phyloP scores from a whole-genome alignment of 208 protist species.

The Wallacemonas collosoma region DNA sequence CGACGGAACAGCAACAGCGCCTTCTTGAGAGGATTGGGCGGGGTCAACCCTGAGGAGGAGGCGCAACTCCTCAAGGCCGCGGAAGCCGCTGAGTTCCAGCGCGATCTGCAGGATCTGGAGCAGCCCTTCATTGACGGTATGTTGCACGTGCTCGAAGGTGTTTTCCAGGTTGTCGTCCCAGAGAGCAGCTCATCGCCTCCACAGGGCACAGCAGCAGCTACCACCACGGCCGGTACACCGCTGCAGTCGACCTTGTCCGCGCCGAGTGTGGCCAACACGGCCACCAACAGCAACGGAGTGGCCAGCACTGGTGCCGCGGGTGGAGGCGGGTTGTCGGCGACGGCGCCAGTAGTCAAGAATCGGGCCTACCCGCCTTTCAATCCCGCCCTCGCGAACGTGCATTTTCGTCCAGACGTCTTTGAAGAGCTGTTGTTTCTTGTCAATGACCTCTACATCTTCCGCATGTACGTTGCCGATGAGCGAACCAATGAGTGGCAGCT shows the following conservation, averaged over 20 bases:
- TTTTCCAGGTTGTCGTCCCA: conserved; percentile 16
- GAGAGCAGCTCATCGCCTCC: background rate
- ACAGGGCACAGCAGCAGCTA: background rate
- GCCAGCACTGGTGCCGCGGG: background rate
- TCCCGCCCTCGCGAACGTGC: conserved; percentile 25
- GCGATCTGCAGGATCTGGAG: conserved; percentile 20
- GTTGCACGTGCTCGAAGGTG: conserved; percentile 21
- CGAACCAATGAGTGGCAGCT: conserved; percentile 42
- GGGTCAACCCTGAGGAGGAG: background rate
- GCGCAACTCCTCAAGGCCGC: background rate
- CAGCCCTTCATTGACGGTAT: conserved; percentile 20
- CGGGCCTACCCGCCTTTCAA: conserved; percentile 44
- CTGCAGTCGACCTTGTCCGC: background rate
- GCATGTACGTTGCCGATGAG: conserved; percentile 39
- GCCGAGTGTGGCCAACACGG: background rate
- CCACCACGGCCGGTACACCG: background rate
- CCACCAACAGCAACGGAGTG: background rate
- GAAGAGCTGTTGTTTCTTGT: conserved; percentile 44
- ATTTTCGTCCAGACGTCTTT: conserved; percentile 41
- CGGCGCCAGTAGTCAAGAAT: background rate
- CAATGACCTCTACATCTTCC: conserved; percentile 37
- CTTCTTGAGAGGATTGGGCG: background rate
- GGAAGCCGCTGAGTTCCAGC: background rate
- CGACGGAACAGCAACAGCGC: conserved; percentile 3
- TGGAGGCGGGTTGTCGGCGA: background rate